These are phyloP conservation scores for Brassica incana DNA, from an alignment of 345 rosid genomes.

Conservation along the genomic window DNA sequence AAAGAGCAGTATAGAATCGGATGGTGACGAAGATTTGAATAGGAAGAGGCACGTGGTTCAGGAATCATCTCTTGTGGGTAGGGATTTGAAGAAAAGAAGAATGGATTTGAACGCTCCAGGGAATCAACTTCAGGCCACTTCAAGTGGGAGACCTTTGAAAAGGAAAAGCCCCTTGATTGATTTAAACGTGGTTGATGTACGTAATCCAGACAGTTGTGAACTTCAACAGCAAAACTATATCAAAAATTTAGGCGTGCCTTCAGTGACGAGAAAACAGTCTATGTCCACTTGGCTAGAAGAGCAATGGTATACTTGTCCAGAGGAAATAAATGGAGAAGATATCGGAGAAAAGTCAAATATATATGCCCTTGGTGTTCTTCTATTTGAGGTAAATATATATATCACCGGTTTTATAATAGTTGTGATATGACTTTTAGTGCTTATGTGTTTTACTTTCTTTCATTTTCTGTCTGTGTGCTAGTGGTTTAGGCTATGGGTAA, in stretches of 20 bases:
- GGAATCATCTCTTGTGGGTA: constrained; percentile 19
- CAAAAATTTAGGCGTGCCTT: constrained; percentile 26
- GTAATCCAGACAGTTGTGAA: constrained; percentile 37
- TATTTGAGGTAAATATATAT: constrained; percentile 62
- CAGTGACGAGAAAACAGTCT: constrained; percentile 33
- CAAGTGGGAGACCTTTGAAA: constrained; percentile 30
- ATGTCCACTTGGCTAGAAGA: constrained; percentile 51
- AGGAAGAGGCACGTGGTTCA: constrained; percentile 48
- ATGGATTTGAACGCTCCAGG: constrained; percentile 31
- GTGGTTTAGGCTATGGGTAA: constrained; percentile 6
- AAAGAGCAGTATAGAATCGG: constrained; percentile 37
- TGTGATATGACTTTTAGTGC: neutral
- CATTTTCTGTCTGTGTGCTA: constrained; percentile 7
- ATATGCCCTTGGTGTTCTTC: constrained; percentile 72
- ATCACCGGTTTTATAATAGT: neutral
- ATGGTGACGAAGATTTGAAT: constrained; percentile 36
- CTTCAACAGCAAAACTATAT: constrained; percentile 37
- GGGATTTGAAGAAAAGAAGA: constrained; percentile 50
- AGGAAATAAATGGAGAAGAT: constrained; percentile 49
- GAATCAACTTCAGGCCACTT: constrained; percentile 33
- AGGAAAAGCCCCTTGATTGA: constrained; percentile 34
- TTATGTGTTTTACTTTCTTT: constrained; percentile 14
- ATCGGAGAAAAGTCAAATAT: constrained; percentile 57
- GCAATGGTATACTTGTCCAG: constrained; percentile 69
- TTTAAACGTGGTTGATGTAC: constrained; percentile 31